phyloP scores from a whole-genome alignment of 257 asterid genomes.

The Nicotiana tomentosiformis region DNA sequence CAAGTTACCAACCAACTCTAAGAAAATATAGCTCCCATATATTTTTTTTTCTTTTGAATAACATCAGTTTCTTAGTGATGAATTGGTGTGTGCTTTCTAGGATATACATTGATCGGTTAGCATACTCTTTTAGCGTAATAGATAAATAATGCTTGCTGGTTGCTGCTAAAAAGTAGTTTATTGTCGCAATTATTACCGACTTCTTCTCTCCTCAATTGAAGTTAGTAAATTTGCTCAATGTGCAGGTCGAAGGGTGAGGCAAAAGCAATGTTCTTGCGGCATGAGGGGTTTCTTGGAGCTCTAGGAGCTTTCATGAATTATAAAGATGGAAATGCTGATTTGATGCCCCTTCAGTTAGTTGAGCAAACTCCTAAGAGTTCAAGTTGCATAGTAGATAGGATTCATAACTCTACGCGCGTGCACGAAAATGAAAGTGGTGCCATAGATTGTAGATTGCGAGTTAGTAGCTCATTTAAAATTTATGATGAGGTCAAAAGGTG shows the following conservation, averaged over 20 bases:
- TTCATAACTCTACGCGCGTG: conserved; percentile 26
- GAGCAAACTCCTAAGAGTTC: conserved; percentile 18
- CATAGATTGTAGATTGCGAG: conserved; percentile 43
- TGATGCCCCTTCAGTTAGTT: conserved; percentile 15
- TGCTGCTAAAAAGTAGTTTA: background rate
- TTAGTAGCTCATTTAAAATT: conserved; percentile 17
- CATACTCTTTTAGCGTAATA: background rate
- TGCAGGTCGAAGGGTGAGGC: conserved; percentile 92
- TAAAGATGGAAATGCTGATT: conserved; percentile 36
- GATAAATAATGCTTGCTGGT: background rate
- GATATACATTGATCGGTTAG: background rate
- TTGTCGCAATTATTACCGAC: background rate
- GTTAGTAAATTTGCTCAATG: background rate
- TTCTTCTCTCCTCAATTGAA: background rate
- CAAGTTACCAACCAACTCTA: background rate
- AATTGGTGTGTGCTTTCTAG: background rate
- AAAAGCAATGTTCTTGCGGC: conserved; percentile 75
- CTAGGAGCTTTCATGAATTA: conserved; percentile 69
- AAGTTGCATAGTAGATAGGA: conserved; percentile 21
- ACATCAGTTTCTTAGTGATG: background rate
- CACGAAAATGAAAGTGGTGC: conserved; percentile 37
- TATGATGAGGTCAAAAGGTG: conserved; percentile 9
- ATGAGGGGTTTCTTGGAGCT: conserved; percentile 89
- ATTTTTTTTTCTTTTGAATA: too few species aligned
- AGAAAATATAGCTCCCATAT: background rate